Conservation (phyloP, 2,329 filamentous ascomycete genomes). For the Metarhizium rileyi region DNA sequence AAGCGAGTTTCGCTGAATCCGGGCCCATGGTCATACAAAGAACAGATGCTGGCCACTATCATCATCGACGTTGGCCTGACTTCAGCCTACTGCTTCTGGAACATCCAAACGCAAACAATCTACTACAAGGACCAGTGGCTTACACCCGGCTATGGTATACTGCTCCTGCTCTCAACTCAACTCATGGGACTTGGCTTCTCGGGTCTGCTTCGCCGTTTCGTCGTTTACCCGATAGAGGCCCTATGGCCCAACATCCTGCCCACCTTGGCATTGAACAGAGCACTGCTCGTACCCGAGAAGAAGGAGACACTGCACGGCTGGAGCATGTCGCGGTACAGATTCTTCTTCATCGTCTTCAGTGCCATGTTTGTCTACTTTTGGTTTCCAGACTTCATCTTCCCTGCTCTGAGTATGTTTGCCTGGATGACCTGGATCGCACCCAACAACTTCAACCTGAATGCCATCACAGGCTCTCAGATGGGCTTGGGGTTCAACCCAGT, state of each 20-base stretch:
- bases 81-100: constrained; percentile 12
- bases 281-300: constrained; percentile 23
- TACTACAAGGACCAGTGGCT: constrained; percentile 23
- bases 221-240: constrained; percentile 24
- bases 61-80: constrained; percentile 16
- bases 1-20: constrained; percentile 27
- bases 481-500: constrained; percentile 39
- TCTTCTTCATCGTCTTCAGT: constrained; percentile 31
- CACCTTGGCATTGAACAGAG: constrained; percentile 24
- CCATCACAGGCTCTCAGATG: constrained; percentile 29
- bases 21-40: constrained; percentile 31
- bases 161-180: constrained; percentile 22
- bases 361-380: constrained; percentile 33
- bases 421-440: constrained; percentile 44
- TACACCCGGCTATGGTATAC: constrained; percentile 19
- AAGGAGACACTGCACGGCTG: constrained; percentile 30
- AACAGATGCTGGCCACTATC: constrained; percentile 33
- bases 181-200: constrained; percentile 24
- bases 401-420: constrained; percentile 32
- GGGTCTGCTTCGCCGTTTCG: constrained; percentile 23
- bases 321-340: constrained; percentile 32
- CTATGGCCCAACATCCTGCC: constrained; percentile 25
- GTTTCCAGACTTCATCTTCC: constrained; percentile 37
- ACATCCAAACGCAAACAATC: constrained; percentile 16
- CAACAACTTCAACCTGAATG: constrained; percentile 28